A percentile compares a stretch with the other conserved stretches of the same genome.
These are phyloP conservation scores for Chrysanthemum lavandulifolium DNA, from an alignment of 129 eudicot species.

Conservation along the genomic window DNA sequence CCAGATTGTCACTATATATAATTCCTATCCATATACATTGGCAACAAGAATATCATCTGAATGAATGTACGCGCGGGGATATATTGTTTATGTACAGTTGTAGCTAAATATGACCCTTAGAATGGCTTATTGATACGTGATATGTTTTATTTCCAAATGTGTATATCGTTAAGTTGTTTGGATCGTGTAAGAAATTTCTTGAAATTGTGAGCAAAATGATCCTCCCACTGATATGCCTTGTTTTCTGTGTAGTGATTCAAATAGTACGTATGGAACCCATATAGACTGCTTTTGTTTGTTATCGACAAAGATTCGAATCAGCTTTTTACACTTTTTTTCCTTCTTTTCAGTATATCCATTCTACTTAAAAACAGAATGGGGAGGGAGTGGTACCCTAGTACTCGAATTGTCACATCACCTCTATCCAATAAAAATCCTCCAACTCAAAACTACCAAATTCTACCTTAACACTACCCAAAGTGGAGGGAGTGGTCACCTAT, in stretches of 20 bases:
- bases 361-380: constrained; percentile 8
- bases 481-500: no score
- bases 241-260: constrained; percentile 31
- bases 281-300: constrained; percentile 30
- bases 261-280: constrained; percentile 28
- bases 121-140: background rate
- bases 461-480: no score
- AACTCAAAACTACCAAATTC: no score
- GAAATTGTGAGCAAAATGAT: constrained; percentile 17
- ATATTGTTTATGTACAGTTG: background rate
- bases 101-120: background rate
- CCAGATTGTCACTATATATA: no score
- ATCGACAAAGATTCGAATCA: constrained; percentile 36
- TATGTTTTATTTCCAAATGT: background rate
- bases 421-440: no score
- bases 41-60: background rate
- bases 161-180: constrained; percentile 1
- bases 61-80: background rate
- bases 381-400: no score
- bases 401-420: no score
- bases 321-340: constrained; percentile 24
- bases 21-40: background rate
- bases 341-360: constrained; percentile 18
- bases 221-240: constrained; percentile 16
- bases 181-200: constrained; percentile 29